Base-by-base conservation (phyloP, 768 basidiomycete species). In the Tephrocybe rancida region DNA sequence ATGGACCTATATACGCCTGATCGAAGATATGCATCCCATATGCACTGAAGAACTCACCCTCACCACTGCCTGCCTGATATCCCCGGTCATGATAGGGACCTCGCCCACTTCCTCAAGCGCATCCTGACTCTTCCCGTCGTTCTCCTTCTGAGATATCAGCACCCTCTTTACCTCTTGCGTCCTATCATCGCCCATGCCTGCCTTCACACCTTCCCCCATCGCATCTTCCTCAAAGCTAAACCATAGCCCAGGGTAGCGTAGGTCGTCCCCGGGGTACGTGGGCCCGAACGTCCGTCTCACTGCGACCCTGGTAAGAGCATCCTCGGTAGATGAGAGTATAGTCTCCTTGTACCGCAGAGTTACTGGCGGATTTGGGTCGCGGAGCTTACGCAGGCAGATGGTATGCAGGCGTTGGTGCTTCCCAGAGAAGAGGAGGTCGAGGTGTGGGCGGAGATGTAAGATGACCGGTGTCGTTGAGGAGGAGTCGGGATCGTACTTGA, bases 371-470 rank as follows among this genome's bases (percentile, higher is more conserved):
- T 82, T 78, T 14, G 81, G 78, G 48, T 86, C 85, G 18, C 81
- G 84, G 14, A 90, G 79, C 58, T 79, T 84, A 60, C 86, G 80
- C 34, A 92, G 68, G 60, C 82, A 86, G 45, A 94, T 90, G 5
- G 88, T 91, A 51, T 88, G 88, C 18, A 94, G 76, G 19, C 91
- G 83, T 60, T 94, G 92, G 54, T 87, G 79, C 59, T 81, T 80
- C 10, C 87, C 84, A 16, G 91, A 90, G 69, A 93, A 94, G 39
- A 94, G 76, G n/a, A 94, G 79, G 65, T 92, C 90, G 48, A 94
- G 75, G 65, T 93, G 88, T 1, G 91, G 91, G 16, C 86, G 84
- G 24, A 92, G 70, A 61, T 92, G 89, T 0, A 94, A 71, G 61
- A 94, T 79, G 21, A 93, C 75, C 1, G 90, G 90, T 0, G 90